Evolutionary conservation across 2,329 filamentous ascomycete genomes (phyloP), one percentile per base, ranked within the genome.

Genomic region (Pseudofabraea citricarpa): DNA sequence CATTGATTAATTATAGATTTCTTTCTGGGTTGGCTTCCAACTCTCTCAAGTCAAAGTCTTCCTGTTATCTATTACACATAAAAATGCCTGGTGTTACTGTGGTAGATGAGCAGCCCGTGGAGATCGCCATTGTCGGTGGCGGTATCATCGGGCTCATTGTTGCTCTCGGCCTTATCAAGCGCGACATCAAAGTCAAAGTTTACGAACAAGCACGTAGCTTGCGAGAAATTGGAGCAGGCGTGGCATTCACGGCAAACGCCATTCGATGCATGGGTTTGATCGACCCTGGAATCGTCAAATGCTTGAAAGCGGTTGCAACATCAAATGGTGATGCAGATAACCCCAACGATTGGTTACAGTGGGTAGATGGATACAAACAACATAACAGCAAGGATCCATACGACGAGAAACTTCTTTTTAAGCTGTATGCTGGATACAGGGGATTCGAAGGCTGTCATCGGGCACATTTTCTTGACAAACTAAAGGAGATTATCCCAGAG

Each of bases 81-180:
- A n/a, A n/a, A n/a, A n/a, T n/a, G n/a, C n/a, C n/a, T n/a, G n/a
- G n/a, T n/a, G n/a, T n/a, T n/a, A n/a, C n/a, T n/a, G n/a, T n/a
- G n/a, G n/a, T n/a, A n/a, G n/a, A n/a, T n/a, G n/a, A n/a, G n/a
- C n/a, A n/a, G n/a, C n/a, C n/a, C n/a, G n/a, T n/a, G n/a, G n/a
- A n/a, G n/a, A 3, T 79, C 45, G 76, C 77, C 50, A 75, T 82
- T 37, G 62, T 81, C 9, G 78, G 78, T 45, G 77, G 77, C 31
- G 77, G 77, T 31, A 79, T 81, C 48, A 70, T 71, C 22, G 78
- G 78, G 19, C 64, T 81, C 16, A 63, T 63, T 8, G 68, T 81
- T 7, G 74, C 73, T 20, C 67, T 75, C 33, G 73, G 69, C 7
- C 69, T 81, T 21, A 56, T 70, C 20, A 56, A 62, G 39, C 58